phyloP scores from a whole-genome alignment of 441 rosid genomes.

The Dalechampia spathulata region DNA sequence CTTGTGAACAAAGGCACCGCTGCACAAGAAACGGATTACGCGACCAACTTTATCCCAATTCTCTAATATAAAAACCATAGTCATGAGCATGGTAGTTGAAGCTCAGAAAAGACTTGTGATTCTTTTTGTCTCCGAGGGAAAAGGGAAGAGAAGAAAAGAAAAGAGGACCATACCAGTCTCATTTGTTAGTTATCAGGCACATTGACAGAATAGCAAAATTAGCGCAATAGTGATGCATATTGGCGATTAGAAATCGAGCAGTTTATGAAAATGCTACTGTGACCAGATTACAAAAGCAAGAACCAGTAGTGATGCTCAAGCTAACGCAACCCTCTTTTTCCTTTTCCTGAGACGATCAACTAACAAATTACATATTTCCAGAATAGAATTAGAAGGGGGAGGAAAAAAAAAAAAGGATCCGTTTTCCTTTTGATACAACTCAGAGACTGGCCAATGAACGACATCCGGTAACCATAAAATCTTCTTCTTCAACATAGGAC shows the following conservation, averaged over 20 bases:
- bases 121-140: background rate
- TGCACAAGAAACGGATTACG: background rate
- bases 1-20: background rate
- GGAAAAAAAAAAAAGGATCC: slow-evolving; percentile 22
- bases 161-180: too few species aligned
- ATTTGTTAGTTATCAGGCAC: too few species aligned
- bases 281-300: too few species aligned
- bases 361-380: slow-evolving; percentile 32
- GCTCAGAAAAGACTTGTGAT: background rate
- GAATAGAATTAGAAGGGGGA: slow-evolving; percentile 14
- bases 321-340: too few species aligned
- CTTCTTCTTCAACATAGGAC: slow-evolving; percentile 25
- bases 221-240: too few species aligned
- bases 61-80: background rate
- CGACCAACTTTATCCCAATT: background rate
- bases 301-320: too few species aligned
- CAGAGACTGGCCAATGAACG: slow-evolving; percentile 25
- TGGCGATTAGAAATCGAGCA: too few species aligned
- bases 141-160: too few species aligned
- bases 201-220: too few species aligned
- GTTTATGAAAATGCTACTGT: too few species aligned
- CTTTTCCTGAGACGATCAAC: too few species aligned
- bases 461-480: slow-evolving; percentile 35
- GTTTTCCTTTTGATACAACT: slow-evolving; percentile 31
- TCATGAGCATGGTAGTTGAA: slow-evolving; percentile 2